phyloP scores from a whole-genome alignment of 306 rosid genomes.

The Morella rubra region DNA sequence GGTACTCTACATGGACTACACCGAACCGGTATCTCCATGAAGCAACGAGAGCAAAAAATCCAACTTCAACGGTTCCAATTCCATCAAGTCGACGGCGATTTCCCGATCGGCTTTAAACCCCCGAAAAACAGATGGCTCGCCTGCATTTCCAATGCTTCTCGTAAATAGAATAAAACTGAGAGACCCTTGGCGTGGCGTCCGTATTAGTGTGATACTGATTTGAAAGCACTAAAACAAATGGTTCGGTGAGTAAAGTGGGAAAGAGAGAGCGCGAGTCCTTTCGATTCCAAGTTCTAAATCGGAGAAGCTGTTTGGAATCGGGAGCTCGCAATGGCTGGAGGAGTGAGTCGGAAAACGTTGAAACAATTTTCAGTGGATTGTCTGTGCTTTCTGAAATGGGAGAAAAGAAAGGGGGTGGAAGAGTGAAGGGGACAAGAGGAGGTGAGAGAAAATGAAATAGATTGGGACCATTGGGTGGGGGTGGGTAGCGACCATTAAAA shows the following conservation, averaged over 20 bases:
- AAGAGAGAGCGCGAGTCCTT: conserved; percentile 2
- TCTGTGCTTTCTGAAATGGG: conserved; percentile 25
- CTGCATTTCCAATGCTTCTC: conserved; percentile 42
- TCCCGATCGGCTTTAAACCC: conserved; percentile 51
- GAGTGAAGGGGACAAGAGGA: background rate
- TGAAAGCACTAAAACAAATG: conserved; percentile 20
- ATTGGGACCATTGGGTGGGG: conserved; percentile 65
- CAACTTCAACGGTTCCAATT: conserved; percentile 34
- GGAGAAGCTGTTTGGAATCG: conserved; percentile 31
- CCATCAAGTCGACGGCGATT: conserved; percentile 77
- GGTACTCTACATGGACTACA: conserved; percentile 42
- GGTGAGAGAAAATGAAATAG: conserved; percentile 28
- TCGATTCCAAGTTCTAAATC: background rate
- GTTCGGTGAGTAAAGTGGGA: background rate
- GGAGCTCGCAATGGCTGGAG: conserved; percentile 19
- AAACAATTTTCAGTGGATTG: background rate
- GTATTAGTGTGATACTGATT: conserved; percentile 26
- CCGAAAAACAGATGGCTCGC: conserved; percentile 37
- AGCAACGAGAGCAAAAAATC: conserved; percentile 30
- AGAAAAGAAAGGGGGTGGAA: conserved; percentile 45
- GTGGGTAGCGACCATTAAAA: conserved; percentile 47
- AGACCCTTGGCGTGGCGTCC: background rate
- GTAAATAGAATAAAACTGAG: background rate
- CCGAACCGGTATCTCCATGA: conserved; percentile 67
- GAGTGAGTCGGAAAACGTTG: conserved; percentile 2